Evolutionary conservation across 768 basidiomycete genomes (phyloP), one percentile per base, ranked within the genome.

Genomic region (Mycena latifolia): DNA sequence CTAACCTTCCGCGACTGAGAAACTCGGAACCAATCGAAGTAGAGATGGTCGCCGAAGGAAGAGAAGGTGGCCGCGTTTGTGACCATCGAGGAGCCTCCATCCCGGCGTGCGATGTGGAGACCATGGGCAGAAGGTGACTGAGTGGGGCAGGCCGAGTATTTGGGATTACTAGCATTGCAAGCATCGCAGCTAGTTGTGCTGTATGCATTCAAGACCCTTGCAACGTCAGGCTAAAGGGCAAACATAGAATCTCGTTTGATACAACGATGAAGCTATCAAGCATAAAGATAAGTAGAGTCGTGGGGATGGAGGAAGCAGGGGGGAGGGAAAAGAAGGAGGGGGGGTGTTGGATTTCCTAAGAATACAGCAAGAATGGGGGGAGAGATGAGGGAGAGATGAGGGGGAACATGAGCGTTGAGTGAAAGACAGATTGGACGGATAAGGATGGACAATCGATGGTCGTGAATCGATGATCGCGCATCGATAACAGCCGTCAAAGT

Each of bases 181-280:
- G 43, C 43, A 11, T 22, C 25, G 45, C 45, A 25, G 11, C 22
- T 46, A 15, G 43, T 45, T 25, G 9, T 10, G 45, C 24, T 46
- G 45, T 22, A 15, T 25, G 45, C 22, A 46, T 46, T 46, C 18
- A 46, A 46, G 24, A 18, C 24, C n/a, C n/a, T 15, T n/a, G n/a
- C n/a, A n/a, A n/a, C n/a, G n/a, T n/a, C n/a, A n/a, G n/a, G n/a
- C n/a, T n/a, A n/a, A n/a, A n/a, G 20, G n/a, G 28, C 12, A 15
- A 18, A 24, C 3, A 53, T 14, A 14, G 31, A 54, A 54, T 27
- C n/a, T 54, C 53, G 53, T 54, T 54, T 37, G 35, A 54, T 54
- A 54, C 31, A 53, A 53, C 31, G 51, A 39, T 39, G 39, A 22
- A 53, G 35, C 22, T 39, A 53, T 29, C 27, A 35, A 51, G 29